A percentile compares a stretch with the other conserved stretches of the same genome.
Conservation (phyloP, 345 rosid species). For the Populus ilicifolia region DNA sequence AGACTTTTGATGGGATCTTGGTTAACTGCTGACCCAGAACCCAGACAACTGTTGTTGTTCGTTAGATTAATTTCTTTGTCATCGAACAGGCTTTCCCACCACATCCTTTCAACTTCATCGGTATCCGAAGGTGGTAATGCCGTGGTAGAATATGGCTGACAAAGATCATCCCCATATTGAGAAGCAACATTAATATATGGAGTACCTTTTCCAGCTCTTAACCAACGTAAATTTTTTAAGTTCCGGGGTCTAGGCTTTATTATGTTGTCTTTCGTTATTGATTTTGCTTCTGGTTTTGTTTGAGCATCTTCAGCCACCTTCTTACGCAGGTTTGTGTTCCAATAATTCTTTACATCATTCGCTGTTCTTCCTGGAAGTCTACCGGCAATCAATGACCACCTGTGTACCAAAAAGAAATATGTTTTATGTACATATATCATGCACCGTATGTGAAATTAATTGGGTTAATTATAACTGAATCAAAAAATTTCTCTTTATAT, state of each 20-base stretch:
- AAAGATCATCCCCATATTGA: not conserved
- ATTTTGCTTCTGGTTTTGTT: not conserved
- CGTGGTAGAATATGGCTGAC: not conserved
- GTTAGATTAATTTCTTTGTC: not conserved
- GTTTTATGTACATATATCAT: too few species aligned
- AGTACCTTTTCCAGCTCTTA: too few species aligned
- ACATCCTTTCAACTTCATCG: not conserved
- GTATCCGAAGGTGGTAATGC: not conserved
- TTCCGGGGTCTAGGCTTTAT: conserved; percentile 27
- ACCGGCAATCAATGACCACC: conserved; percentile 47
- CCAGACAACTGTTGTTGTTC: not conserved
- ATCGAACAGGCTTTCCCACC: not conserved
- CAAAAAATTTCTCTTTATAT: too few species aligned
- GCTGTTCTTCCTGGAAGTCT: conserved; percentile 50
- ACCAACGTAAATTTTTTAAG: conserved; percentile 16
- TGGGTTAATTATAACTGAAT: too few species aligned
- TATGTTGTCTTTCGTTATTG: conserved; percentile 7
- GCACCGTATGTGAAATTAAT: too few species aligned
- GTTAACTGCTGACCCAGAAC: too few species aligned
- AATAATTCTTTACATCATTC: conserved; percentile 38
- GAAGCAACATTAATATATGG: not conserved
- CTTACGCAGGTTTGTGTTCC: conserved; percentile 21
- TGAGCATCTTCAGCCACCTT: not conserved
- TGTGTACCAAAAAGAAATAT: not conserved
- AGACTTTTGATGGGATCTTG: too few species aligned